Evolutionary conservation across 345 rosid species (phyloP).

Genomic region (Sapria himalayana): DNA sequence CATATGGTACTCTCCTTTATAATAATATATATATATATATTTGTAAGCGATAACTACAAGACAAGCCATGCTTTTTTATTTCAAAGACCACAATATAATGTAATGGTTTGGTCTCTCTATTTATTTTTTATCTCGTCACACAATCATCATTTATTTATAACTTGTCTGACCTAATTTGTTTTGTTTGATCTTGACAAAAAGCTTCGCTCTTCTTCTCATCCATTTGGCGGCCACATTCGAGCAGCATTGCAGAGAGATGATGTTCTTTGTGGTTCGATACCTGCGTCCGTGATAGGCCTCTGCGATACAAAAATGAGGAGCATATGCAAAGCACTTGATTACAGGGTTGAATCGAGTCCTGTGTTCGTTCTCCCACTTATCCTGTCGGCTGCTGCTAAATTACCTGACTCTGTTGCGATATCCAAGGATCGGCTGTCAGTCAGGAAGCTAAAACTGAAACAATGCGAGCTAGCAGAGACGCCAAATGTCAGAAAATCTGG

Average conservation of each 20-base stretch:
- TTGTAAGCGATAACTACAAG: too few relatives aligned
- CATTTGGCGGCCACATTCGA: constrained; percentile 63
- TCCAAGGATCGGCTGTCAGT: constrained; percentile 28
- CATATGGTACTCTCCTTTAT: too few relatives aligned
- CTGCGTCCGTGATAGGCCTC: constrained; percentile 52
- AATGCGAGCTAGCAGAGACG: constrained; percentile 25
- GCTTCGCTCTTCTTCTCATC: constrained; percentile 56
- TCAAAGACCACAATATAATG: too few relatives aligned
- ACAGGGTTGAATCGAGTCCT: constrained; percentile 43
- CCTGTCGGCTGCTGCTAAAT: constrained; percentile 42
- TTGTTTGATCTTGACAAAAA: constrained; percentile 14
- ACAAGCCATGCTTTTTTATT: too few relatives aligned
- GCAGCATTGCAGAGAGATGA: constrained; percentile 48
- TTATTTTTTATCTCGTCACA: background rate
- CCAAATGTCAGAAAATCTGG: constrained; percentile 16
- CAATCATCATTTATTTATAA: background rate
- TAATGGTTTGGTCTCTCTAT: too few relatives aligned
- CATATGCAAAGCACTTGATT: constrained; percentile 46
- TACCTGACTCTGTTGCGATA: constrained; percentile 22
- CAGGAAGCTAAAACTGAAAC: constrained; percentile 30
- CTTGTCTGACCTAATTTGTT: constrained; percentile 1
- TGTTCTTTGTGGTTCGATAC: constrained; percentile 37
- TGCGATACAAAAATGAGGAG: constrained; percentile 41
- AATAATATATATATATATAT: too few relatives aligned
- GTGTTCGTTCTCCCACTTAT: constrained; percentile 29